Base-by-base conservation (phyloP, 2,329 filamentous ascomycete species). In the Ophiosphaerella herpotricha region DNA sequence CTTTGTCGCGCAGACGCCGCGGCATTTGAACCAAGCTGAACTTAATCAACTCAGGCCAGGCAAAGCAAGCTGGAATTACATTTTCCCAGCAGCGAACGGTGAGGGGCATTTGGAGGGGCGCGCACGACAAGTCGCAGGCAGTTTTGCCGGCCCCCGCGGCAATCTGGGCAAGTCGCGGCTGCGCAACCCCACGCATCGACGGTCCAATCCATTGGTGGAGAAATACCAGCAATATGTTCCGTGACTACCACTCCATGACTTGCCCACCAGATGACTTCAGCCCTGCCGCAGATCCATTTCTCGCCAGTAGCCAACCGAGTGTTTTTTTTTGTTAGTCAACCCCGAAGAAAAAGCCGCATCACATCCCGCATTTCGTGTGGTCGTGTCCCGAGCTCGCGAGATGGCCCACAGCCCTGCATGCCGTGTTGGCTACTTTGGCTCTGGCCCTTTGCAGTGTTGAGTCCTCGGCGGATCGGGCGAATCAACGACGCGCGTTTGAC, bases 321-420 rank as follows among this genome's bases (percentile, higher is more conserved):
- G 60, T 29, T 8, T 11, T 29, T 29, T 29, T 2, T 29, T 29
- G 11, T 73, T 72, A 72, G 69, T 72, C 69, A 71, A 63, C 55
- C 57, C 54, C 39, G 48, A 63, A 54, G 51, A 64, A 68, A 70
- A 67, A 64, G 56, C 68, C 63, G 63, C 63, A 66, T 53, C 49
- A 51, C 51, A 57, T 64, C 58, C 68, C 68, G 64, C 63, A 55
- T 55, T 60, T 70, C 68, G 68, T 66, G 63, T 67, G 61, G 49
- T 55, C 54, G 63, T 65, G 47, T 46, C 58, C 69, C 66, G 63
- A 70, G 57, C 52, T 48, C 53, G 47, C 46, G 59, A 59, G 49
- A 56, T 50, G 57, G 58, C 56, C 58, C 59, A 57, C 55, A 51
- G 57, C 55, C 54, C 55, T 66, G 64, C 61, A 57, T 49, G 43